These are phyloP conservation scores for Aspergillus sp. DNA, from an alignment of 2,329 filamentous ascomycete species.

Conservation along the genomic window DNA sequence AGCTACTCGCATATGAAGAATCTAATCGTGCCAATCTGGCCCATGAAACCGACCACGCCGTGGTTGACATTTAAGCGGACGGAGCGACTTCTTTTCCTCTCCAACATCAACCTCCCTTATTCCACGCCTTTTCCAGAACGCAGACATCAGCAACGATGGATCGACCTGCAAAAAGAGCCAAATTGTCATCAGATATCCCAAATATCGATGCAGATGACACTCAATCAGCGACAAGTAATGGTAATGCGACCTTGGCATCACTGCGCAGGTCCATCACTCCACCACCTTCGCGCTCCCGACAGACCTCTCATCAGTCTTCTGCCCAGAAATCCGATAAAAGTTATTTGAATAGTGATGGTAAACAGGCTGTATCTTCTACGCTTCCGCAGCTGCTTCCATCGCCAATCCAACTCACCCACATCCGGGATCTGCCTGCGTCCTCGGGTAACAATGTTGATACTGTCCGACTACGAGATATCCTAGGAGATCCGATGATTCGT, in stretches of 20 bases:
- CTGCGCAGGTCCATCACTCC: slow-evolving; percentile 27
- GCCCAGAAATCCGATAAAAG: too few relatives aligned
- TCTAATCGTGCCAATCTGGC: too few relatives aligned
- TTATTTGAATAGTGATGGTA: too few relatives aligned
- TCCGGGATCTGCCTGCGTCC: slow-evolving; percentile 56
- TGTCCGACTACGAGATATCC: slow-evolving; percentile 60
- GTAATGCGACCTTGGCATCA: slow-evolving; percentile 14
- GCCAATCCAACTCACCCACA: slow-evolving; percentile 67
- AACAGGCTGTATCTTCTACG: too few relatives aligned
- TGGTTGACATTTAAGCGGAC: not conserved
- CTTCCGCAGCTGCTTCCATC: slow-evolving; percentile 43
- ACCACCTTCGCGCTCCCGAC: slow-evolving; percentile 14
- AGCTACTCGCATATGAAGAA: too few relatives aligned
- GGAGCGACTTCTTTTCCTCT: slow-evolving; percentile 37
- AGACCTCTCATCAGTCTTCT: not conserved
- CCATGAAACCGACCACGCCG: too few relatives aligned
- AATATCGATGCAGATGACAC: not conserved
- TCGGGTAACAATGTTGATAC: slow-evolving; percentile 60
- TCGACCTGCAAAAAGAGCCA: slow-evolving; percentile 10
- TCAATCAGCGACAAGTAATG: not conserved
- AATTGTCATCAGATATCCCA: slow-evolving; percentile 1
- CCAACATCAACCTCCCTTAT: slow-evolving; percentile 20
- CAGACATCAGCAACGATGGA: slow-evolving; percentile 1
- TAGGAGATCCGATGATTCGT: slow-evolving; percentile 69
- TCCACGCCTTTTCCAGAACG: not conserved